These are phyloP conservation scores for Candida maris DNA, from an alignment of 805 yeast species.

Conservation along the genomic window DNA sequence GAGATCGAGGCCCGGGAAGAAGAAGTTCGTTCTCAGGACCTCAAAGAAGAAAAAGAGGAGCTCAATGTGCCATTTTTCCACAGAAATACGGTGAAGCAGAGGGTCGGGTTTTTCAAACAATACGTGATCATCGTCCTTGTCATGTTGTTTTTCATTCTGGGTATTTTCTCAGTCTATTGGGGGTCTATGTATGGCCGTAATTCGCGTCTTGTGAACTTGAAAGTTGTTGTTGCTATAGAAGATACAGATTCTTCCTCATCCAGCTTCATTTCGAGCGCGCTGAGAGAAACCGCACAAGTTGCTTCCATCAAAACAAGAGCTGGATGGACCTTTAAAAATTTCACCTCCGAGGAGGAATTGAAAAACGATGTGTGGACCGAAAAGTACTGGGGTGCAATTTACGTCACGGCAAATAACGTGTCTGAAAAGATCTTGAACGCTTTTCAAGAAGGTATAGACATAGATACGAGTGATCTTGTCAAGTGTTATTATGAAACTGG, in stretches of 20 bases:
- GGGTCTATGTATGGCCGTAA: slow-evolving; percentile 37
- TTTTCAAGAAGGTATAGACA: slow-evolving; percentile 31
- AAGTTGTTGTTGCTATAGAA: slow-evolving; percentile 38
- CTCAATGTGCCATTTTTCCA: too few species aligned
- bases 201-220: slow-evolving; percentile 31
- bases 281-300: slow-evolving; percentile 14
- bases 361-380: slow-evolving; percentile 46
- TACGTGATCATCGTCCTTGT: slow-evolving; percentile 15
- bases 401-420: slow-evolving; percentile 40
- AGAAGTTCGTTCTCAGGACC: too few species aligned
- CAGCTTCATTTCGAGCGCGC: slow-evolving; percentile 30
- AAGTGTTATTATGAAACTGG: slow-evolving; percentile 53
- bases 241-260: slow-evolving; percentile 23
- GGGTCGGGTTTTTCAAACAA: slow-evolving; percentile 8
- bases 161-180: slow-evolving; percentile 48
- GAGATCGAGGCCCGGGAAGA: slow-evolving; percentile 50
- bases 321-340: slow-evolving; percentile 36
- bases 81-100: too few species aligned
- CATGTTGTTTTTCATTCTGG: slow-evolving; percentile 37
- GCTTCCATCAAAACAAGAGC: slow-evolving; percentile 23
- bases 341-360: slow-evolving; percentile 35
- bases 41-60: too few species aligned
- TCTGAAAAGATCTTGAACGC: slow-evolving; percentile 43
- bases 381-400: slow-evolving; percentile 61
- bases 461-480: slow-evolving; percentile 25